Evolutionary conservation across 2,329 filamentous ascomycete genomes (phyloP), one percentile per base, ranked within the genome.

Genomic region (Furcasterigmium sp.): DNA sequence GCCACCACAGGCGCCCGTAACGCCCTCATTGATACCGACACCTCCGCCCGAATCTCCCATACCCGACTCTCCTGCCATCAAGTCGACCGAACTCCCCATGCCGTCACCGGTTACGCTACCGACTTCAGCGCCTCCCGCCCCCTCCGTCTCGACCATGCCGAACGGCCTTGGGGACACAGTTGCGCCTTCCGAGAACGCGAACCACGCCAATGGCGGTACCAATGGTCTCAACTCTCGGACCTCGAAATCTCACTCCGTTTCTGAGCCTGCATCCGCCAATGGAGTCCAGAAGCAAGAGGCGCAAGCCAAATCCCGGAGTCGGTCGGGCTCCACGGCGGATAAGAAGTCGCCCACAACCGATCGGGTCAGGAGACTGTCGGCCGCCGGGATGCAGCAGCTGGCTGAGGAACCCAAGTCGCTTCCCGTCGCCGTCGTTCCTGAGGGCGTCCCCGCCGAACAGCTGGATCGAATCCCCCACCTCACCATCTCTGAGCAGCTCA

Each of bases 301-400:
- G 19, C 40, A 21, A 20, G 23, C 36, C 2, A 38, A 43, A 23
- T 37, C 41, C 15, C 39, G 43, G 19, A 41, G 39, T 15, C 44
- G 42, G n/a, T 47, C 49, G 15, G 43, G 36, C 20, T 45, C 43
- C n/a, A 43, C 39, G 32, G 45, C 45, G 20, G 46, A 50, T 40
- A 51, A 37, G 32, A 59, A 54, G 39, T 56, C 53, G 21, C 40
- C 49, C 25, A 67, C 62, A 48, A 58, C 63, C 34, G 72, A 70
- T 46, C 69, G 63, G 38, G 61, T 80, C 37, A 69, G 75, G 43
- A 72, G 76, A 29, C 64, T 83, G 20, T 80, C 78, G 0, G 75
- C 75, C 8, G 73, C 68, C 29, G 75, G 80, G 53, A 80, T 83
- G 56, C 72, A 78, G 42, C 73, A 78, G 46, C 60, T 84, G 46